These are phyloP conservation scores for Proliferodiscus dingleyae DNA, from an alignment of 2,329 filamentous ascomycete species.

Conservation along the genomic window DNA sequence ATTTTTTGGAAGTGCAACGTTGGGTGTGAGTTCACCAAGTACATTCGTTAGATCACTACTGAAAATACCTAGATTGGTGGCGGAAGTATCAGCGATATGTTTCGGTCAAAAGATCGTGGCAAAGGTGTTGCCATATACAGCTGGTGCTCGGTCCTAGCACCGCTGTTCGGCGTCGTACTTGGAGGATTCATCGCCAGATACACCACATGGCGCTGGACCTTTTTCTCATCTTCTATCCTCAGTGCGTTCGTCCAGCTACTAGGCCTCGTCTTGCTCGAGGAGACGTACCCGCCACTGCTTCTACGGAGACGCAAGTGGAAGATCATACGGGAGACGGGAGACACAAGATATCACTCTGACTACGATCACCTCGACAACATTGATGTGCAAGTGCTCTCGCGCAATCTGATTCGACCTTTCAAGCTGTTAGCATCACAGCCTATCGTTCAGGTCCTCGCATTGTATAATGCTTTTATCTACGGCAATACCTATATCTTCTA, in stretches of 20 bases:
- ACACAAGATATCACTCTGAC: conserved; percentile 21
- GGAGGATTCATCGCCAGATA: conserved; percentile 37
- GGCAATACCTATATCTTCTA: conserved; percentile 50
- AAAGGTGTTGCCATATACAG: conserved; percentile 55
- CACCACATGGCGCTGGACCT: conserved; percentile 22
- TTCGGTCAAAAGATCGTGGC: conserved; percentile 54
- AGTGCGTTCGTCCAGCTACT: conserved; percentile 49
- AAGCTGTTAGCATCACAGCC: conserved; percentile 48
- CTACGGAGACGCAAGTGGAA: conserved; percentile 45
- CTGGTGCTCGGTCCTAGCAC: conserved; percentile 56
- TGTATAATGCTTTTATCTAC: conserved; percentile 46
- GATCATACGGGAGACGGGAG: conserved; percentile 47
- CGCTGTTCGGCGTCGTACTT: conserved; percentile 39
- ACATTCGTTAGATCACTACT: no score
- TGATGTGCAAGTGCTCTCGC: neutral
- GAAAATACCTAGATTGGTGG: conserved; percentile 16
- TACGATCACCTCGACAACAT: neutral
- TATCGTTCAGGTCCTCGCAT: conserved; percentile 45
- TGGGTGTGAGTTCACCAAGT: conserved; percentile 34
- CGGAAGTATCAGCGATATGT: conserved; percentile 50
- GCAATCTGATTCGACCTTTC: conserved; percentile 28
- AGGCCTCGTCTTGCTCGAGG: conserved; percentile 43
- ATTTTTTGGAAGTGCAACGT: conserved; percentile 50
- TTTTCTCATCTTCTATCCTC: conserved; percentile 37
- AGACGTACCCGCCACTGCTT: conserved; percentile 55